phyloP scores from a whole-genome alignment of 495 filamentous ascomycete genomes.

The Hyaloscypha finlandica region DNA sequence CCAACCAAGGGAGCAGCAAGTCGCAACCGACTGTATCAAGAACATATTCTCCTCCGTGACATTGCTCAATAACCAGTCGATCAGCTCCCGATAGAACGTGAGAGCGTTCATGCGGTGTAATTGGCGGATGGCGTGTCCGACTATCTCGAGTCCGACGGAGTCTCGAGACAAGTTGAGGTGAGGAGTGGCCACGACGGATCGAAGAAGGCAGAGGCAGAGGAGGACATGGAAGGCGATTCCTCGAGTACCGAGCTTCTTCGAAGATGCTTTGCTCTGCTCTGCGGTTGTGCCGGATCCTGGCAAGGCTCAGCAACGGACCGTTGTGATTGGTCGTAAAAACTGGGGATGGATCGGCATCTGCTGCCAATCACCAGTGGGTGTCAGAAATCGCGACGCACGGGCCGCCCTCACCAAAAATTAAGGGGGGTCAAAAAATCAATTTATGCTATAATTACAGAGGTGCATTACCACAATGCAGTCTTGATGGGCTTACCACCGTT shows the following conservation, averaged over 20 bases:
- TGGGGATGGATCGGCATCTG: background rate
- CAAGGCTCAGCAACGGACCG: background rate
- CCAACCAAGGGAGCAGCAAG: slow-evolving; percentile 35
- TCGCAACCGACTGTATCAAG: slow-evolving; percentile 33
- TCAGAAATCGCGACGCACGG: too few species aligned
- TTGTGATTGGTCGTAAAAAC: background rate
- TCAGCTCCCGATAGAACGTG: slow-evolving; percentile 25
- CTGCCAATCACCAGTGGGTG: background rate
- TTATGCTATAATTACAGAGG: too few species aligned
- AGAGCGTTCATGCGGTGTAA: slow-evolving; percentile 34
- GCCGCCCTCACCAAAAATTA: too few species aligned
- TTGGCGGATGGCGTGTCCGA: background rate
- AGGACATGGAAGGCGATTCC: background rate
- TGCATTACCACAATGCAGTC: too few species aligned
- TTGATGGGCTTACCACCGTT: too few species aligned
- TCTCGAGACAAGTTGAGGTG: background rate
- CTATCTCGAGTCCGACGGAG: background rate
- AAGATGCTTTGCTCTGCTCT: background rate
- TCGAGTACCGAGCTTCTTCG: background rate
- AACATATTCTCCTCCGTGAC: slow-evolving; percentile 34
- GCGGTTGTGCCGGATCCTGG: background rate
- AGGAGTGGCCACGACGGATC: background rate
- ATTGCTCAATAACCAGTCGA: slow-evolving; percentile 30
- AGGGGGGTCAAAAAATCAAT: too few species aligned
- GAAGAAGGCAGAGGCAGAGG: background rate